Conservation (phyloP, 176 grass and related monocot species). For the Cenchrus fungigraminus region DNA sequence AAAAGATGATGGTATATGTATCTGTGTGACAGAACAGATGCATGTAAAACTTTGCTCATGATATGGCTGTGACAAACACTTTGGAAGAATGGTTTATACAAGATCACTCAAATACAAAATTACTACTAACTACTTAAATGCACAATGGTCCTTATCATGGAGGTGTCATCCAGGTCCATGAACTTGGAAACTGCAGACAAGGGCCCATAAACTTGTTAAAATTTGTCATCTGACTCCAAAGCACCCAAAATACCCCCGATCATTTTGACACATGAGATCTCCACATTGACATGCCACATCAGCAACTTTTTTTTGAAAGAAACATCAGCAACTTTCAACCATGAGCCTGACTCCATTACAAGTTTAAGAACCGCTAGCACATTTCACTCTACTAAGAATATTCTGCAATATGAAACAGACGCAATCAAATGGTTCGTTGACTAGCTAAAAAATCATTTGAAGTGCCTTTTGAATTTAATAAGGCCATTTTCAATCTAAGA, state of each 20-base stretch:
- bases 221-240: neutral
- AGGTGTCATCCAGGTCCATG: neutral
- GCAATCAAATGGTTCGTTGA: neutral
- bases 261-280: neutral
- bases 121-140: neutral
- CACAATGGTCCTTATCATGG: neutral
- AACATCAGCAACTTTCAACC: neutral
- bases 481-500: neutral
- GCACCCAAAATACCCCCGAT: neutral
- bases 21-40: slow-evolving; percentile 40
- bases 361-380: neutral
- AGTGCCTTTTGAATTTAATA: neutral
- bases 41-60: slow-evolving; percentile 1
- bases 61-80: neutral
- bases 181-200: neutral
- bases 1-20: slow-evolving; percentile 99
- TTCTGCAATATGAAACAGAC: neutral
- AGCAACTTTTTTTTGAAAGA: too few relatives aligned
- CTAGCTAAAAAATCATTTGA: neutral
- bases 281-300: too few relatives aligned
- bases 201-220: neutral
- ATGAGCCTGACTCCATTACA: neutral
- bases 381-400: neutral
- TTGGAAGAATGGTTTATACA: neutral
- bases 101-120: slow-evolving; percentile 19